phyloP scores from a whole-genome alignment of 2,329 filamentous ascomycete genomes.

The Amauroascus verrucosus region DNA sequence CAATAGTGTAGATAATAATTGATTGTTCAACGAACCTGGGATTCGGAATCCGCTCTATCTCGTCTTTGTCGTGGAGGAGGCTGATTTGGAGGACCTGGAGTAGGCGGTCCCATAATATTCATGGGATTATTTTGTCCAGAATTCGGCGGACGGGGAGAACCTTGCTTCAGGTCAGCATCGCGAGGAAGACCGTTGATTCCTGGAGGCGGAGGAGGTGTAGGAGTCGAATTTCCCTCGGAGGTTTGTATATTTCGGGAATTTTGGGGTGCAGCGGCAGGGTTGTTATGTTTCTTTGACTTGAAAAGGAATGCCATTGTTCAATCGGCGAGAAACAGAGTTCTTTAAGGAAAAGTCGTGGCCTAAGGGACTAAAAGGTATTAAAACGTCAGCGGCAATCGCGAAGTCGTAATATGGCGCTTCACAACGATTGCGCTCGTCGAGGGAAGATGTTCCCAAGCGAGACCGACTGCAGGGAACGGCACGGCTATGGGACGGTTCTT shows the following conservation, averaged over 20 bases:
- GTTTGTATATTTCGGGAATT: slow-evolving; percentile 48
- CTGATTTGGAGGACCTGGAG: slow-evolving; percentile 55
- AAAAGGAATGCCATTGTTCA: slow-evolving; percentile 67
- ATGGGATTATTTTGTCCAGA: slow-evolving; percentile 48
- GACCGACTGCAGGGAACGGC: not conserved
- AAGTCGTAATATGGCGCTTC: not conserved
- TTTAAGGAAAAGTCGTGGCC: not conserved
- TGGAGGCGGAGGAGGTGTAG: slow-evolving; percentile 32
- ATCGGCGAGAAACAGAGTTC: not conserved
- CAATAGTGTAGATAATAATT: not conserved
- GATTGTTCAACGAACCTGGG: slow-evolving; percentile 36
- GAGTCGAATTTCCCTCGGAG: slow-evolving; percentile 41
- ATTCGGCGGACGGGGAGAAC: slow-evolving; percentile 55
- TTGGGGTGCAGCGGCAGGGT: slow-evolving; percentile 41
- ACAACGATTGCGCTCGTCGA: not conserved
- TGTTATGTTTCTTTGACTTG: slow-evolving; percentile 68
- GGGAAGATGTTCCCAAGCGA: not conserved
- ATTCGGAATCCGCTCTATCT: slow-evolving; percentile 46
- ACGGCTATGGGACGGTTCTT: not conserved
- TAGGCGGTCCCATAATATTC: slow-evolving; percentile 53
- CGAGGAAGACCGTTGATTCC: slow-evolving; percentile 39
- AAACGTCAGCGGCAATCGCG: not conserved
- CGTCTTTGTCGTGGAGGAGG: slow-evolving; percentile 46
- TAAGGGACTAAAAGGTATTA: not conserved
- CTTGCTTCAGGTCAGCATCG: slow-evolving; percentile 36